These are phyloP conservation scores for Candida incommunis DNA, from an alignment of 805 yeast genomes.

Conservation along the genomic window DNA sequence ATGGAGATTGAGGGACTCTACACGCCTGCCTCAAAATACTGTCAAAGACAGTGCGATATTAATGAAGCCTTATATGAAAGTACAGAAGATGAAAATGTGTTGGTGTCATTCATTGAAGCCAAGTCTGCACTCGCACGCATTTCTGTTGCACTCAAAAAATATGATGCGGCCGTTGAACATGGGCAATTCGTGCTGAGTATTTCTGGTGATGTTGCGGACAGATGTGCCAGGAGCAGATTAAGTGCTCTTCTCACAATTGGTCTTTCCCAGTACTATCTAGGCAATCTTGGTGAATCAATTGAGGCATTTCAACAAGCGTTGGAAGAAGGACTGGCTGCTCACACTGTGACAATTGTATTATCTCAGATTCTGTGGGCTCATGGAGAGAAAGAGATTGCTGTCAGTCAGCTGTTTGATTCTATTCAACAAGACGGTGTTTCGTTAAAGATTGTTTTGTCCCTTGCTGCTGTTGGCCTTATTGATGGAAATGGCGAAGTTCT, in stretches of 20 bases:
- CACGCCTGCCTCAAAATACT: conserved; percentile 35
- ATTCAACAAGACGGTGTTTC: conserved; percentile 55
- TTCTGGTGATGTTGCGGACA: conserved; percentile 22
- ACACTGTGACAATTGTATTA: conserved; percentile 53
- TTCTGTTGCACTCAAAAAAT: conserved; percentile 44
- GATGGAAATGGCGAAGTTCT: conserved; percentile 40
- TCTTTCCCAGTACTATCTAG: conserved; percentile 47
- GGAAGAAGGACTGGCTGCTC: conserved; percentile 39
- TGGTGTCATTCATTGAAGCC: conserved; percentile 40
- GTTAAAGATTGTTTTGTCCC: conserved; percentile 48
- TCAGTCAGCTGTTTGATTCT: conserved; percentile 62
- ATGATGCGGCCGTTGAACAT: conserved; percentile 42
- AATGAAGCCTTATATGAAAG: conserved; percentile 46
- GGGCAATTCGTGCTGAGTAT: conserved; percentile 44
- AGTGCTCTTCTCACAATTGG: conserved; percentile 66
- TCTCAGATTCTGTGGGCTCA: conserved; percentile 70
- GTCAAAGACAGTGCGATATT: conserved; percentile 30
- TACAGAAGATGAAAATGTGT: conserved; percentile 31
- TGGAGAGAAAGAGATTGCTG: conserved; percentile 67
- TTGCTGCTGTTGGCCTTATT: conserved; percentile 70
- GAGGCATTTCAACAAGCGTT: conserved; percentile 55
- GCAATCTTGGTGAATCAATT: conserved; percentile 51
- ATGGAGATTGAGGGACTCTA: conserved; percentile 58
- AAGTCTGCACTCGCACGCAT: conserved; percentile 54
- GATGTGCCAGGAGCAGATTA: conserved; percentile 12